Evolutionary conservation across 1,284 basidiomycete genomes (phyloP).

Genomic region (Cryptococcus deneoformans): DNA sequence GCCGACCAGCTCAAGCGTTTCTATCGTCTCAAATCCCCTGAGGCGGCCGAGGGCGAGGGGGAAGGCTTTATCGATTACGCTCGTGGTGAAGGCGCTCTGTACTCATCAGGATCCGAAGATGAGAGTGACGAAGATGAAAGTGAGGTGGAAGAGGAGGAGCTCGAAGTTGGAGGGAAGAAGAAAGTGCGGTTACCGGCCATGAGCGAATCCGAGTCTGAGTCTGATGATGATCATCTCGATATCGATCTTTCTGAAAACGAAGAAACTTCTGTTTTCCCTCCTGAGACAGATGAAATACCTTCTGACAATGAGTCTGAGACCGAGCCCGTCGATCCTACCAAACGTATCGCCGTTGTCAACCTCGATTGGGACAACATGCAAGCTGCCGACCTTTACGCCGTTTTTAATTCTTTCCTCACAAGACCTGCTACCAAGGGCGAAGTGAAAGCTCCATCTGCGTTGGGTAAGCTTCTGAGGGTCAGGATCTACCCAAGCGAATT

Average conservation of each 20-base stretch:
- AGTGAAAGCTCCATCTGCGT: neutral
- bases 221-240: conserved; percentile 52
- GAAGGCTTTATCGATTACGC: conserved; percentile 68
- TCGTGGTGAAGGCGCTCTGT: conserved; percentile 78
- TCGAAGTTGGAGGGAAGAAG: conserved; percentile 53
- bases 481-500: conserved; percentile 91
- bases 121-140: conserved; percentile 55
- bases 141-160: conserved; percentile 47
- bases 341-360: conserved; percentile 86
- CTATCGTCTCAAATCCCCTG: conserved; percentile 61
- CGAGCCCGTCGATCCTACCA: conserved; percentile 54
- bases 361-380: conserved; percentile 98
- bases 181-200: conserved; percentile 12
- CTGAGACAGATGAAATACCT: conserved; percentile 32
- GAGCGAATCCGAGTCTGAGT: conserved; percentile 47
- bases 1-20: conserved; percentile 76
- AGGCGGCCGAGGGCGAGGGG: conserved; percentile 48
- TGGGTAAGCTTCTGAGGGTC: conserved; percentile 68
- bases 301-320: conserved; percentile 40
- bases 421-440: conserved; percentile 22
- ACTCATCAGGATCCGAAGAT: conserved; percentile 74
- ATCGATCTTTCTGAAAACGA: conserved; percentile 64
- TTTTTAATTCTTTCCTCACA: conserved; percentile 79
- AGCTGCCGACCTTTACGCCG: conserved; percentile 85
- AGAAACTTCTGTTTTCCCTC: conserved; percentile 54